phyloP scores from a whole-genome alignment of 768 basidiomycete species.

The Stropharia rugosoannulata region DNA sequence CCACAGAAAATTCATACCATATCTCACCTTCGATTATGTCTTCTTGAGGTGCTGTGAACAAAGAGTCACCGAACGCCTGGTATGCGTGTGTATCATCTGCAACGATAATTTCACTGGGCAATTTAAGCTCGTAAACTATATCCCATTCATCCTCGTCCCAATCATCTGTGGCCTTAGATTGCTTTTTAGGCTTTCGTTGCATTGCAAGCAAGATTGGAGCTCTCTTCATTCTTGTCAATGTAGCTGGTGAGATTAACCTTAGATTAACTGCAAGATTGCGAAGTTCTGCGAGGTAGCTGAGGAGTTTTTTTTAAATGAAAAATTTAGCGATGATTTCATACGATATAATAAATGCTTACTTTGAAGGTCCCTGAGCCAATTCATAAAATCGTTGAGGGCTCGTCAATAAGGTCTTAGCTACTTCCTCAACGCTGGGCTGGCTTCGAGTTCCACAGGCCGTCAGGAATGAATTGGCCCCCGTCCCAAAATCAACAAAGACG shows the following conservation, averaged over 20 bases:
- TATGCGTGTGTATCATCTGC: slow-evolving; percentile 85
- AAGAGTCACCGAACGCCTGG: slow-evolving; percentile 72
- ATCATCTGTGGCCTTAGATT: slow-evolving; percentile 34
- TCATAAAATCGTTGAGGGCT: slow-evolving; percentile 73
- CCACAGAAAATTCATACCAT: neutral
- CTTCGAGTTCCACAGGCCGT: slow-evolving; percentile 83
- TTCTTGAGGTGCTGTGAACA: slow-evolving; percentile 86
- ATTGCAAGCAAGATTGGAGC: slow-evolving; percentile 74
- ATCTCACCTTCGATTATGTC: slow-evolving; percentile 79
- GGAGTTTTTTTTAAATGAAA: neutral
- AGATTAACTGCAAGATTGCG: slow-evolving; percentile 83
- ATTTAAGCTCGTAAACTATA: slow-evolving; percentile 66
- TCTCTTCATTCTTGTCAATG: slow-evolving; percentile 63
- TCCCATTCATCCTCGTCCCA: slow-evolving; percentile 78
- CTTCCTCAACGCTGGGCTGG: slow-evolving; percentile 85
- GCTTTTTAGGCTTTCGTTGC: slow-evolving; percentile 50
- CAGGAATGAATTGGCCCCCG: slow-evolving; percentile 79
- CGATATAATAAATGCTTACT: too few species aligned
- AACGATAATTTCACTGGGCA: slow-evolving; percentile 70
- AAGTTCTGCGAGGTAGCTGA: slow-evolving; percentile 78
- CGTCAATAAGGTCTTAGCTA: slow-evolving; percentile 65
- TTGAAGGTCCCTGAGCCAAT: slow-evolving; percentile 64
- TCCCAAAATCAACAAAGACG: slow-evolving; percentile 86
- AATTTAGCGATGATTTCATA: neutral
- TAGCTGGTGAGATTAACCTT: slow-evolving; percentile 50